Conservation (phyloP, 2,329 filamentous ascomycete genomes). For the Penicillium sp. region DNA sequence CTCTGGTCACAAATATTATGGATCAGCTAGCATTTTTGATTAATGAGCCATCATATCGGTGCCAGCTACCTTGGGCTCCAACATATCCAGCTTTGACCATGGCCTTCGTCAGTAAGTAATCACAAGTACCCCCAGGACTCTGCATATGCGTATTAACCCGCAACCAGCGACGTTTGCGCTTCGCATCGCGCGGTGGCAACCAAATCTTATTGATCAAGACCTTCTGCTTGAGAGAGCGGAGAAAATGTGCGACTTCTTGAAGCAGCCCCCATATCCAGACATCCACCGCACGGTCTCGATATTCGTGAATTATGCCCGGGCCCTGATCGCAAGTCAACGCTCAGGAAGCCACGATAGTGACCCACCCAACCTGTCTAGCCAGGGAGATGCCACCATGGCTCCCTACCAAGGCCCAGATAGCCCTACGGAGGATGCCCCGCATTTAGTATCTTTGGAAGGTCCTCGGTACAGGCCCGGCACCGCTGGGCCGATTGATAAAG, state of each 20-base stretch:
- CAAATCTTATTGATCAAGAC: constrained; percentile 31
- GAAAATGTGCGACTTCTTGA: constrained; percentile 35
- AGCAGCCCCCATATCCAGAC: constrained; percentile 38
- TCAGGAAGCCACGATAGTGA: constrained; percentile 17
- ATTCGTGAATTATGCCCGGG: constrained; percentile 37
- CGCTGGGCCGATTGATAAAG: constrained; percentile 19
- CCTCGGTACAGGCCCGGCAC: constrained; percentile 19
- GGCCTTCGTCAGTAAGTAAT: constrained; percentile 37
- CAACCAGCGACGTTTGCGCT: constrained; percentile 33
- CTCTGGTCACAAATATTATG: constrained; percentile 34
- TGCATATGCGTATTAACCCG: constrained; percentile 9
- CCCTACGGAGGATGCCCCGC: constrained; percentile 18
- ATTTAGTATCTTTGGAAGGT: constrained; percentile 18
- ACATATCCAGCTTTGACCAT: constrained; percentile 37
- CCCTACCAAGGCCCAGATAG: constrained; percentile 16
- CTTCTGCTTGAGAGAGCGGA: constrained; percentile 33
- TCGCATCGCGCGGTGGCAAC: constrained; percentile 35
- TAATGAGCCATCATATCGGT: constrained; percentile 33
- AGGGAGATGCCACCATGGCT: constrained; percentile 13
- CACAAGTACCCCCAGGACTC: neutral
- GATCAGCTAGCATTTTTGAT: constrained; percentile 34
- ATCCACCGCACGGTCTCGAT: constrained; percentile 40
- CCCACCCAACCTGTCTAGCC: constrained; percentile 14
- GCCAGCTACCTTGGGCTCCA: constrained; percentile 35
- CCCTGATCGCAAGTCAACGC: constrained; percentile 31